Conservation (phyloP, 139 green algal genomes). For the Coelastrella sp. region DNA sequence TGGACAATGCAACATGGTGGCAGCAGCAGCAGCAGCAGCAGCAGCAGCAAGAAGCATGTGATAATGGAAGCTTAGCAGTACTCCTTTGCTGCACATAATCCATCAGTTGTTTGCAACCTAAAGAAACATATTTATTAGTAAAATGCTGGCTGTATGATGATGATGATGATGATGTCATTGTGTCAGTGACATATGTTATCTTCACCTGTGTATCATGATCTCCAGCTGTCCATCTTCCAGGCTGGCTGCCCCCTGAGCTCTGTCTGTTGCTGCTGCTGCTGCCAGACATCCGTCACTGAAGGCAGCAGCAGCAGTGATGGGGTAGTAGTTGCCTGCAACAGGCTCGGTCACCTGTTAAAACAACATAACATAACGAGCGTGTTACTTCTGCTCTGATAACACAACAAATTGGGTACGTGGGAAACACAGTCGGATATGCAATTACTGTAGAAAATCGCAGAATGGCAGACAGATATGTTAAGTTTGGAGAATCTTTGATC, state of each 20-base stretch:
- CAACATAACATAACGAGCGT: too few relatives aligned
- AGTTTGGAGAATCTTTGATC: too few relatives aligned
- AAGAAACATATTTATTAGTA: neutral
- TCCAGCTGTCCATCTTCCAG: slow-evolving; percentile 56
- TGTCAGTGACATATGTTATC: neutral
- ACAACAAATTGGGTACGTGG: too few relatives aligned
- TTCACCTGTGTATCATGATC: slow-evolving; percentile 61
- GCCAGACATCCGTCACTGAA: slow-evolving; percentile 48
- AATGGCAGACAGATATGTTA: too few relatives aligned
- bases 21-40: neutral
- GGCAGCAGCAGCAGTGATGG: slow-evolving; percentile 71
- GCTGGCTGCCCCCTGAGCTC: slow-evolving; percentile 69
- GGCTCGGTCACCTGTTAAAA: slow-evolving; percentile 10
- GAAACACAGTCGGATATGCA: too few relatives aligned
- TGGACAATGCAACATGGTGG: neutral
- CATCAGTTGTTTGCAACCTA: neutral
- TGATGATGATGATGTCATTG: neutral
- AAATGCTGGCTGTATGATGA: neutral
- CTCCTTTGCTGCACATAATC: too few relatives aligned
- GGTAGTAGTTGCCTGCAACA: slow-evolving; percentile 83
- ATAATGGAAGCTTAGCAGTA: too few relatives aligned
- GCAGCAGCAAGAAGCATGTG: neutral
- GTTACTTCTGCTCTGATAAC: too few relatives aligned
- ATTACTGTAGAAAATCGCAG: too few relatives aligned
- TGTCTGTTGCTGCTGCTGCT: slow-evolving; percentile 71